These are phyloP conservation scores for Cladosporium sp. DNA, from an alignment of 2,329 filamentous ascomycete genomes.

Conservation along the genomic window DNA sequence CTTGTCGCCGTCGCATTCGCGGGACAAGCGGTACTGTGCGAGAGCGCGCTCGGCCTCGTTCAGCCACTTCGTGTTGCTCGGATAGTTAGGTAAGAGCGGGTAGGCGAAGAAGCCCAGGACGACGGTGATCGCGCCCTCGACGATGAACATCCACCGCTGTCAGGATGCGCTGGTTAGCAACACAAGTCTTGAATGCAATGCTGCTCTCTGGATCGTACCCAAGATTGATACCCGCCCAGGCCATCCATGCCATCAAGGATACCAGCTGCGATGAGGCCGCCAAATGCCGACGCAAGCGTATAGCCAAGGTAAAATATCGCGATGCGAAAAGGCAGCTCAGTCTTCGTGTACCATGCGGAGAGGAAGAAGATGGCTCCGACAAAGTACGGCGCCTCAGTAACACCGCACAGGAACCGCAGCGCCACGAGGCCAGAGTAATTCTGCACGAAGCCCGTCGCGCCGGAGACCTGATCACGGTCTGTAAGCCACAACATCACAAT, in stretches of 20 bases:
- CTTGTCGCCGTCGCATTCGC: conserved; percentile 44
- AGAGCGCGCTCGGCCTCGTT: conserved; percentile 35
- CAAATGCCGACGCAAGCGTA: conserved; percentile 3
- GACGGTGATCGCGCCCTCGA: conserved; percentile 41
- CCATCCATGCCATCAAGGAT: conserved; percentile 5
- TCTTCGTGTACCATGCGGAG: conserved; percentile 37
- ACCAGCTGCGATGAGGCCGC: conserved; percentile 4
- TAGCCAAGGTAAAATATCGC: conserved; percentile 1
- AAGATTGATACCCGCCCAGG: conserved; percentile 1
- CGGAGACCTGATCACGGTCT: conserved; percentile 17
- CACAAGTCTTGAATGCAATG: no score
- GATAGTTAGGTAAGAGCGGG: conserved; percentile 62
- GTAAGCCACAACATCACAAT: neutral
- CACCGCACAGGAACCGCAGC: conserved; percentile 17
- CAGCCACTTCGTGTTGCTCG: conserved; percentile 38
- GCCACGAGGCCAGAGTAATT: conserved; percentile 23
- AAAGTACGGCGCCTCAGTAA: conserved; percentile 13
- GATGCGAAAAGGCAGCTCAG: neutral
- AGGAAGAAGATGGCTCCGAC: conserved; percentile 14
- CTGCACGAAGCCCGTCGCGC: conserved; percentile 19
- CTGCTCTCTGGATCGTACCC: neutral
- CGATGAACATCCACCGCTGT: conserved; percentile 5
- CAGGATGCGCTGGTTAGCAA: no score
- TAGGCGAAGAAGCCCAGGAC: conserved; percentile 51
- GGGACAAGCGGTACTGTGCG: conserved; percentile 11